Percentiles rank a stretch among this genome's conserved stretches.
Evolutionary conservation across 2,329 filamentous ascomycete species (phyloP).

Genomic region (Fusarium sp.): DNA sequence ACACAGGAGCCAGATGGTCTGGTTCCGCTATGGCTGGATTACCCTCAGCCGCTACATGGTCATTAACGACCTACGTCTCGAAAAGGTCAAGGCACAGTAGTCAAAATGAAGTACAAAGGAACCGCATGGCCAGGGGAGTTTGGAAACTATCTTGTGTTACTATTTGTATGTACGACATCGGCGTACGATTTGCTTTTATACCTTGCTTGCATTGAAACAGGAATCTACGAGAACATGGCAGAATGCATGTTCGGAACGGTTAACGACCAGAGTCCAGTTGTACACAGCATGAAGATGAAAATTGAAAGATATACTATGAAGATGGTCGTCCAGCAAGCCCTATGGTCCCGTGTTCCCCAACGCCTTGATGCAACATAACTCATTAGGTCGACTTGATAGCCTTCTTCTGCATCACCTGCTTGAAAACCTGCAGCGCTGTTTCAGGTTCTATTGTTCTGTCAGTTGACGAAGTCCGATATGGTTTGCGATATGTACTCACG

Average conservation of each 20-base stretch:
- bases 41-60: slow-evolving; percentile 92
- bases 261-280: neutral
- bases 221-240: slow-evolving; percentile 8
- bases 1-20: slow-evolving; percentile 96
- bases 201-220: slow-evolving; percentile 7
- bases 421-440: slow-evolving; percentile 46
- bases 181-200: slow-evolving; percentile 19
- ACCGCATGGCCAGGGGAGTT: slow-evolving; percentile 34
- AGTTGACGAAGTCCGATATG: neutral
- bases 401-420: slow-evolving; percentile 46
- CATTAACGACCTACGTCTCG: slow-evolving; percentile 83
- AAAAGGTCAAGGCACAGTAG: slow-evolving; percentile 51
- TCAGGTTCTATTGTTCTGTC: slow-evolving; percentile 40
- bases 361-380: neutral
- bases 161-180: slow-evolving; percentile 11
- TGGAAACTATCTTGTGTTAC: slow-evolving; percentile 17
- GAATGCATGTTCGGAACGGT: neutral
- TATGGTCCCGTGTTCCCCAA: slow-evolving; percentile 10
- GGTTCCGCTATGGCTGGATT: slow-evolving; percentile 98
- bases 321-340: neutral
- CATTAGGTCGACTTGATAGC: slow-evolving; percentile 37
- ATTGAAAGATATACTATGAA: slow-evolving; percentile 8
- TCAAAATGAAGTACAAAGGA: slow-evolving; percentile 3
- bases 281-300: neutral
- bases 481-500: slow-evolving; percentile 29